Evolutionary conservation across 768 basidiomycete species (phyloP), one percentile per base, ranked within the genome.

Genomic region (Boletus rufocinnamomeus): DNA sequence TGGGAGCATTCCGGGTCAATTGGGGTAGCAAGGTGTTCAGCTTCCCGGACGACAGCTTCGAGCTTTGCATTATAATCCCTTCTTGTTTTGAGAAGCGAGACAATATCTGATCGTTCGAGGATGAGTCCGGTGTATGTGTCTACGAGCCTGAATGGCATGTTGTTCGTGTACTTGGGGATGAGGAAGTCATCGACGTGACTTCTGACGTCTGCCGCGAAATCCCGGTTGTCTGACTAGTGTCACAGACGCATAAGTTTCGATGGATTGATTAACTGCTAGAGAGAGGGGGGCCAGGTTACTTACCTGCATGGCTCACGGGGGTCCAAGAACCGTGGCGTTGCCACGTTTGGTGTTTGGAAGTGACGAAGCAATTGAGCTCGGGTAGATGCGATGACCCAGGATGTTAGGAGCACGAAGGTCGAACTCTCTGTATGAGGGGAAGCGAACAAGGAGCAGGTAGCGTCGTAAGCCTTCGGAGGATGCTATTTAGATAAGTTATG

Each of bases 121-220:
- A 69, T 60, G 58, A 56, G 58, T 9, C 68, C 69, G 2, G 69
- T 69, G 16, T 70, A 69, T 0, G 69, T 69, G 57, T 69, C 68
- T 14, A 50, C 53, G 45, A 69, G 62, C 52, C 64, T 66, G 52
- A 71, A 49, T 2, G 69, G 68, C 66, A 70, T 66, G 9, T 53
- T 57, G 4, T 43, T 60, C 17, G 52, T 50, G 7, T 60, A 60
- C 16, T 63, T 58, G 21, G 57, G 50, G 41, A 68, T 60, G 30
- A 69, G 38, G 23, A 45, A 52, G 6, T 57, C 60, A 4, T 64
- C 46, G 48, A 68, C 34, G 21, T 67, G 54, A n/a, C 52, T 23
- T 37, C n/a, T 37, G 21, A 66, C 25, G 17, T 68, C 65, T 0
- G 56, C 58, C 7, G 25, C 40, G 52, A 69, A 64, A 19, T 60